Evolutionary conservation across 2,329 filamentous ascomycete species (phyloP).

Genomic region (Mollisiaceae sp.): DNA sequence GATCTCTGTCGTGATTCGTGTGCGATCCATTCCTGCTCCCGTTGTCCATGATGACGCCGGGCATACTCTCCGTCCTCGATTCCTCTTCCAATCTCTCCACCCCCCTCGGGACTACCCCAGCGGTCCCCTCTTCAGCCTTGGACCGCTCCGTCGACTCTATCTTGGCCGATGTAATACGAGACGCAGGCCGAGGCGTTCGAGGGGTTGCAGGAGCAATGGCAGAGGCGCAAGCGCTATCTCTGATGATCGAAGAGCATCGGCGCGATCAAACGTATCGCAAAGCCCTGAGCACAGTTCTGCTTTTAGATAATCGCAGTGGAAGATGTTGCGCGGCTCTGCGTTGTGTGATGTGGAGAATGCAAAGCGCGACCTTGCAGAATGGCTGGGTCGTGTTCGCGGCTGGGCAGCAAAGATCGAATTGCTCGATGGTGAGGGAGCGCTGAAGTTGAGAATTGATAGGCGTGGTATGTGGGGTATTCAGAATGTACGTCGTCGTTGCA

Average conservation of each 20-base stretch:
- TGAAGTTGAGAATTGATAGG: neutral
- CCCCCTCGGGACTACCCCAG: constrained; percentile 37
- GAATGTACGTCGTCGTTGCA: constrained; percentile 12
- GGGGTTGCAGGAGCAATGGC: constrained; percentile 18
- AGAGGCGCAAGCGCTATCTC: constrained; percentile 41
- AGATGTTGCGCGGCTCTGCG: constrained; percentile 23
- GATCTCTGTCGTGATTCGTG: constrained; percentile 61
- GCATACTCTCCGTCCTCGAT: constrained; percentile 48
- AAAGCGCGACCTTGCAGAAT: constrained; percentile 40
- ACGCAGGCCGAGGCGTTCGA: constrained; percentile 27
- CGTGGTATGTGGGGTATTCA: constrained; percentile 3
- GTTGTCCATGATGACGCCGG: constrained; percentile 62
- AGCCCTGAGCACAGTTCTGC: constrained; percentile 9
- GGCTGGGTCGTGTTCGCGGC: constrained; percentile 28
- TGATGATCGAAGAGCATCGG: constrained; percentile 36
- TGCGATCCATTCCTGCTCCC: constrained; percentile 57
- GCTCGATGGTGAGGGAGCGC: neutral
- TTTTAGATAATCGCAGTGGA: constrained; percentile 8
- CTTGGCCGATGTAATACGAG: constrained; percentile 38
- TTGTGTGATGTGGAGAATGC: constrained; percentile 33
- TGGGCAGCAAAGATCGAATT: constrained; percentile 9
- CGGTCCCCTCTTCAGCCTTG: constrained; percentile 37
- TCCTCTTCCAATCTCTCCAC: constrained; percentile 35
- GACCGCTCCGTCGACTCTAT: constrained; percentile 42
- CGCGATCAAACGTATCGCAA: constrained; percentile 31